A percentile compares a stretch with the other conserved stretches of the same genome.
phyloP scores from a whole-genome alignment of 2,329 filamentous ascomycete species.

The Cercospora janseana region DNA sequence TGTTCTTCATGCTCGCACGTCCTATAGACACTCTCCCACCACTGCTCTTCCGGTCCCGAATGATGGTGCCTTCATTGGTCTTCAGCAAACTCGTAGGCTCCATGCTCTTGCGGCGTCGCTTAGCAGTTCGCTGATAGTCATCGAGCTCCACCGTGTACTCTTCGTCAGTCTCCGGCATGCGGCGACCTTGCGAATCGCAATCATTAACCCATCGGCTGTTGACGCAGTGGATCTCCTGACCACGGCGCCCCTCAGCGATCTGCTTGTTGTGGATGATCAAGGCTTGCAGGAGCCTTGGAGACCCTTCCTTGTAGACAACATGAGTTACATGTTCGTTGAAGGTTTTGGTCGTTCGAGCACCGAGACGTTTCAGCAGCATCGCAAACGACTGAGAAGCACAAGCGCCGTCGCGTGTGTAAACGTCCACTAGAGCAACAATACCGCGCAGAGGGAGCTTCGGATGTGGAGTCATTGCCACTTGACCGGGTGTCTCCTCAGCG shows the following conservation, averaged over 20 bases:
- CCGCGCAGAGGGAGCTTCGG: conserved; percentile 36
- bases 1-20: conserved; percentile 24
- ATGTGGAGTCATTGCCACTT: conserved; percentile 39
- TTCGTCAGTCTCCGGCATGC: conserved; percentile 36
- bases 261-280: conserved; percentile 38
- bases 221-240: conserved; percentile 36
- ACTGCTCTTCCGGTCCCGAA: conserved; percentile 34
- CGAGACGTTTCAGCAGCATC: conserved; percentile 37
- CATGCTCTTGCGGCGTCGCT: conserved; percentile 39
- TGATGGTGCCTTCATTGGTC: conserved; percentile 36
- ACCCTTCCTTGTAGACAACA: conserved; percentile 42
- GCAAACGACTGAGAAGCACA: conserved; percentile 39
- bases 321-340: conserved; percentile 41
- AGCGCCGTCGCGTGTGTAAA: conserved; percentile 39
- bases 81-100: conserved; percentile 36
- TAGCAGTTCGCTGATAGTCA: conserved; percentile 34
- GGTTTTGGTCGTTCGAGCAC: conserved; percentile 38
- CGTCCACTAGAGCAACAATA: conserved; percentile 38
- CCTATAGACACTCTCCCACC: conserved; percentile 32
- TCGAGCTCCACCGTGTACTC: conserved; percentile 37
- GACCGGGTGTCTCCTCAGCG: conserved; percentile 30
- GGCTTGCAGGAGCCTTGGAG: conserved; percentile 36
- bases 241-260: conserved; percentile 25
- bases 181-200: conserved; percentile 34
- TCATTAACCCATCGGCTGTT: conserved; percentile 41